A percentile compares a stretch with the other conserved stretches of the same genome.
Conservation (phyloP, 768 basidiomycete genomes). For the Naematelia aurantialba region DNA sequence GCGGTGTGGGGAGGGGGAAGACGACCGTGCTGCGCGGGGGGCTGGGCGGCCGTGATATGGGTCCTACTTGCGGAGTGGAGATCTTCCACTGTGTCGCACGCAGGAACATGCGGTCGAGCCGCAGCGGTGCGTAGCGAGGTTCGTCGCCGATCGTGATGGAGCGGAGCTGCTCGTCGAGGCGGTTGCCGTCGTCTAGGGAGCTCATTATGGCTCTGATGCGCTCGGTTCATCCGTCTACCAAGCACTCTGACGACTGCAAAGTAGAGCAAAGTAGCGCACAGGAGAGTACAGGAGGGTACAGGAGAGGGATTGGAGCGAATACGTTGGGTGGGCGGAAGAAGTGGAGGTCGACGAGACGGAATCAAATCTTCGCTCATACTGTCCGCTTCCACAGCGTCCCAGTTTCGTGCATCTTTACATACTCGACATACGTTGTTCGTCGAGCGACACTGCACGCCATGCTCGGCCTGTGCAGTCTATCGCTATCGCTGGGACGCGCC, state of each 20-base stretch:
- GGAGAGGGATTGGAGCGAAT: no score
- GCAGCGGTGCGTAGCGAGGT: conserved; percentile 22
- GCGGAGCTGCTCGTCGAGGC: conserved; percentile 28
- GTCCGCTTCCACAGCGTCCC: neutral
- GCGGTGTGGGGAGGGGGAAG: conserved; percentile 28
- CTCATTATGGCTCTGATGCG: no score
- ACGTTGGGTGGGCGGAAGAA: no score
- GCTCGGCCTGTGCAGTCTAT: conserved; percentile 2
- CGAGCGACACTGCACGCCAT: conserved; percentile 10
- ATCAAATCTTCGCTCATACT: neutral
- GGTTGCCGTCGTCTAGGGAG: conserved; percentile 21
- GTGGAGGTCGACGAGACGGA: conserved; percentile 10
- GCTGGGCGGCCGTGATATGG: conserved; percentile 19
- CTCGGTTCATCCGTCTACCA: no score
- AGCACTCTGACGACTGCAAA: no score
- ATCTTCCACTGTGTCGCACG: conserved; percentile 29
- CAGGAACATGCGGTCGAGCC: conserved; percentile 38
- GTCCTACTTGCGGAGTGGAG: conserved; percentile 7
- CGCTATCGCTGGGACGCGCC: neutral
- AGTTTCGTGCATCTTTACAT: no score
- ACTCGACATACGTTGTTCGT: no score
- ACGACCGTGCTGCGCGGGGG: conserved; percentile 21
- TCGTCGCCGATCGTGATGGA: conserved; percentile 27
- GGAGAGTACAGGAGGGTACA: no score
- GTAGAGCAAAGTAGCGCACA: no score